Evolutionary conservation across 345 rosid genomes (phyloP).

Genomic region (Crucihimalaya himalaica): DNA sequence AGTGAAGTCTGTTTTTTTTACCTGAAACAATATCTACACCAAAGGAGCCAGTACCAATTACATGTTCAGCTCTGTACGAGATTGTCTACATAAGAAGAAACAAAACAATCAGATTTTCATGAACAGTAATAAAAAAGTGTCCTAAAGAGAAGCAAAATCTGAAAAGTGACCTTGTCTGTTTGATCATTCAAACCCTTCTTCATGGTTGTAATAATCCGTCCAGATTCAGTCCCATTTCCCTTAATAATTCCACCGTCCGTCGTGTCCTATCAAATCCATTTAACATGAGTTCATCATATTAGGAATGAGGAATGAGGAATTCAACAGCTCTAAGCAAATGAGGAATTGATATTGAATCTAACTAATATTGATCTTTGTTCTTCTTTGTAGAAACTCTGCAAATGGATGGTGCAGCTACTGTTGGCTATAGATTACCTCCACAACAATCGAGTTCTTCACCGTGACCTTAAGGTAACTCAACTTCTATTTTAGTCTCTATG

Average conservation of each 20-base stretch:
- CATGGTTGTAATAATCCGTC: conserved; percentile 85
- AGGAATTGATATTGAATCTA: no score
- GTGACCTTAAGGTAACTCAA: no score
- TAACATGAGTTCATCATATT: neutral
- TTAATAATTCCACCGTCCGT: conserved; percentile 29
- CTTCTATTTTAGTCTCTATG: no score
- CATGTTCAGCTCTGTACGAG: conserved; percentile 91
- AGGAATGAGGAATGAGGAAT: no score
- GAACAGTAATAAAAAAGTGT: neutral
- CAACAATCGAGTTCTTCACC: no score
- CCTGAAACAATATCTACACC: conserved; percentile 97
- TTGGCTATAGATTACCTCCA: no score
- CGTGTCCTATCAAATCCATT: conserved; percentile 30
- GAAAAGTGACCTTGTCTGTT: conserved; percentile 57
- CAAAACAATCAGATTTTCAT: neutral
- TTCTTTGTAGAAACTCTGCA: no score
- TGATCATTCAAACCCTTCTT: conserved; percentile 86
- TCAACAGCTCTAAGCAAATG: no score
- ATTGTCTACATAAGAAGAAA: conserved; percentile 50
- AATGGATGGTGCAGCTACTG: no score
- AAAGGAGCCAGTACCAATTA: conserved; percentile 95
- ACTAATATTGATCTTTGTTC: no score
- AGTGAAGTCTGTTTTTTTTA: conserved; percentile 36
- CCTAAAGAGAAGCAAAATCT: neutral
- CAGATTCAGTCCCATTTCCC: conserved; percentile 85